Evolutionary conservation across 179 eudicot species (phyloP).

Genomic region (Patellifolia procumbens): DNA sequence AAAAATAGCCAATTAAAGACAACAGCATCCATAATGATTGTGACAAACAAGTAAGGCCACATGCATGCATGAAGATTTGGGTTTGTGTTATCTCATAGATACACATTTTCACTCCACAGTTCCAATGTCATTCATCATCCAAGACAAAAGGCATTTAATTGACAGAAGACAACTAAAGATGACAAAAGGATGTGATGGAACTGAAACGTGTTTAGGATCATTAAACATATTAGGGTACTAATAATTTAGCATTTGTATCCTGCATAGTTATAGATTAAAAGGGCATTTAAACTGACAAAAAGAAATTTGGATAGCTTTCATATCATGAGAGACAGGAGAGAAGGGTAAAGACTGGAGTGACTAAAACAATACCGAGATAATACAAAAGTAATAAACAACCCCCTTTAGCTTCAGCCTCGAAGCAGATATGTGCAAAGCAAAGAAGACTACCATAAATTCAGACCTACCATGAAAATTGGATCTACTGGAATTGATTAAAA

Average conservation of each 20-base stretch:
- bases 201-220: background rate
- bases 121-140: background rate
- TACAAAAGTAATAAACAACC: background rate
- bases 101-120: background rate
- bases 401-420: background rate
- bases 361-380: background rate
- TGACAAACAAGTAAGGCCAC: conserved; percentile 7
- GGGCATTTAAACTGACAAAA: too few species aligned
- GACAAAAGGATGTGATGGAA: background rate
- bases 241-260: background rate
- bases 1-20: background rate
- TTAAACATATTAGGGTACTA: too few species aligned
- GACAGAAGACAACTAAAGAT: background rate
- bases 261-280: background rate
- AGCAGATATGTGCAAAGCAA: background rate
- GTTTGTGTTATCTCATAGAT: background rate
- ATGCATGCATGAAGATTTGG: background rate
- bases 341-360: background rate
- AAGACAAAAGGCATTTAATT: background rate
- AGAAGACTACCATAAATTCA: background rate
- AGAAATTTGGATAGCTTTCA: background rate
- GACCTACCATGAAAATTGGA: background rate
- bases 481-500: background rate
- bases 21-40: background rate
- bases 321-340: background rate